Evolutionary conservation across 2,329 filamentous ascomycete genomes (phyloP), one percentile per base, ranked within the genome.

Genomic region (Fusarium ramigenum): DNA sequence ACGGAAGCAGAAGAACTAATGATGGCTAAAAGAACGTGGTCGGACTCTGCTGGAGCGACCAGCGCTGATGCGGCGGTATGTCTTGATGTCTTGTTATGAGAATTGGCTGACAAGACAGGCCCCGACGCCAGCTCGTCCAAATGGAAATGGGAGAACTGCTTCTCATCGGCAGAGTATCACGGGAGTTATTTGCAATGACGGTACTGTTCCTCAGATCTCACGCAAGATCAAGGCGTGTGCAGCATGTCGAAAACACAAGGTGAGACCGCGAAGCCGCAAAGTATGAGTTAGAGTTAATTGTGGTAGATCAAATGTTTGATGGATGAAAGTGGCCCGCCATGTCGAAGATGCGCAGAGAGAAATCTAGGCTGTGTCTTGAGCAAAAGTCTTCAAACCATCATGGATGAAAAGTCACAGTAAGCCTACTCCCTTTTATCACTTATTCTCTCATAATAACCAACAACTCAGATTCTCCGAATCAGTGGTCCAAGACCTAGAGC

Each of bases 381-480:
- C 50, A 84, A 84, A 76, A 84, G 82, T 50, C 75, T 84, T 6
- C 83, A 84, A 68, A 84, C 80, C 4, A 80, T 84, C 28, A 84
- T 84, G 39, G 82, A 83, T 69, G 83, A 84, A 69, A 81, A 82
- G 63, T 80, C 80, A 39, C 81, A 82, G 81, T 83, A 75, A 60
- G 78, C 1, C 1, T n/a, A n/a, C 18, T 8, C 0, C 9, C 9
- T 28, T 36, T 0, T 5, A 23, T n/a, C 32, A 19, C n/a, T 49
- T 7, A 9, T 5, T 16, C 9, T 11, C 11, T 21, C 42, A 28
- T 9, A 11, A 8, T n/a, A 18, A 43, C 61, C 70, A 9, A 70
- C 63, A 9, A 3, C 4, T 19, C 44, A 66, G 58, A 28, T 50
- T 65, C 46, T 68, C 72, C 40, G 76, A 75, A 54, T 70, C 77